phyloP scores from a whole-genome alignment of 441 rosid genomes.

The Populus hybrid region DNA sequence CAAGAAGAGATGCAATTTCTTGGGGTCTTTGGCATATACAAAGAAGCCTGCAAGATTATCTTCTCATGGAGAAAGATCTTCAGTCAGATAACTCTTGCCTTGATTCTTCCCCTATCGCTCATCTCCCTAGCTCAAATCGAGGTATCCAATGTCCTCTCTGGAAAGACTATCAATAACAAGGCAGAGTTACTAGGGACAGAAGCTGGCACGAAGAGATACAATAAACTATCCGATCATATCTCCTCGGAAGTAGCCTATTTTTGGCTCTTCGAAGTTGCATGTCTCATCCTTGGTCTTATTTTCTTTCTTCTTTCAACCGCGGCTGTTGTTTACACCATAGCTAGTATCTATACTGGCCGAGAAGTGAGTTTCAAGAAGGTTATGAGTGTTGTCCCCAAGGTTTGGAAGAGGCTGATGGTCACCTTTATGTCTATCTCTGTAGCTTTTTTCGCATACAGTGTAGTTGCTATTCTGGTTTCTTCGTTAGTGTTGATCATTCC shows the following conservation, averaged over 20 bases:
- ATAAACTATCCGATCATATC: constrained; percentile 22
- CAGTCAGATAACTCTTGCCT: constrained; percentile 45
- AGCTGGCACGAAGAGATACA: constrained; percentile 8
- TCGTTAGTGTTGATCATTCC: no score
- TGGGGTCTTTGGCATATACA: constrained; percentile 39
- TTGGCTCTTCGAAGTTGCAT: constrained; percentile 32
- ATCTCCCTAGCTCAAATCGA: no score
- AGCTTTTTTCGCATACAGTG: no score
- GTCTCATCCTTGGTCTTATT: constrained; percentile 29
- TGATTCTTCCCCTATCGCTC: no score
- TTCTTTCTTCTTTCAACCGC: constrained; percentile 51
- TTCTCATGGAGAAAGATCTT: constrained; percentile 44
- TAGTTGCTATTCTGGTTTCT: no score
- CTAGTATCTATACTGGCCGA: constrained; percentile 38
- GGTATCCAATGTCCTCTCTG: no score
- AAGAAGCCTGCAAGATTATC: constrained; percentile 48
- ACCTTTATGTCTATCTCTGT: no score
- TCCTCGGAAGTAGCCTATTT: constrained; percentile 26
- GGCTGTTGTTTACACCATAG: constrained; percentile 53
- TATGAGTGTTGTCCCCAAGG: constrained; percentile 51
- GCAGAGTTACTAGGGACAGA: constrained; percentile 15
- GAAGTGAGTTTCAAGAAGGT: constrained; percentile 36
- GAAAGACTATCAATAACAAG: constrained; percentile 20
- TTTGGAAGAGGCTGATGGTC: constrained; percentile 31
- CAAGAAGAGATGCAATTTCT: constrained; percentile 68